Base-by-base conservation (phyloP, 306 rosid species). In the Argentina anserina region DNA sequence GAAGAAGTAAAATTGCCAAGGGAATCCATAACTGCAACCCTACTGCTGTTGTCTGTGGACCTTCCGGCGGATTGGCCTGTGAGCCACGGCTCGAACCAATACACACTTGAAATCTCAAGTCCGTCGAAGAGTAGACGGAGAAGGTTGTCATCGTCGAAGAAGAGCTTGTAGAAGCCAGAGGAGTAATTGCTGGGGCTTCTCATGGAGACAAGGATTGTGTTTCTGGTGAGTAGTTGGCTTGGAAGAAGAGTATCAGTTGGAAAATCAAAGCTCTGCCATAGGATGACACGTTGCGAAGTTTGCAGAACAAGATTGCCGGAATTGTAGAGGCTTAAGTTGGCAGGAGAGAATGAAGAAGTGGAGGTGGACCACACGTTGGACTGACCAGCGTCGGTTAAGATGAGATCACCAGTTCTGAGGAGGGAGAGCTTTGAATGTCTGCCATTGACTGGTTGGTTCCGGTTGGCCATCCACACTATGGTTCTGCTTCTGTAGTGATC, bases 191-290 rank as follows among this genome's bases (percentile, higher is more conserved):
- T 82, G 14, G 49, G 76, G 56, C 87, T 85, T 76, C 85, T 80
- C 17, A 86, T 76, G 13, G 91, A 86, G 66, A 84, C 72, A 0
- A 89, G 64, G 37, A 67, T 81, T 6, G 82, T 31, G 29, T 39
- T 20, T 65, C 83, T 63, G 14, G 86, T 84, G 81, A 89, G 65
- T 8, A 18, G 70, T 55, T 89, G 91, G 1, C 21, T 56, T 4
- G 91, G 85, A 1, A 89, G 67, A 56, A 89, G 87, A 0, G 94
- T 84, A 23, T 84, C 86, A 0, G 94, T 84, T 0, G 95, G 91
- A 21, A 41, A 87, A 69, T 85, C 83, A 49, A 85, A 89, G 77
- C 90, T 87, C 23, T 87, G 78, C 89, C 91, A 89, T 29, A 86
- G 42, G 26, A 56, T 31, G 17, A n/a, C 71, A 18, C 46, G 63